Percentiles rank a stretch among this genome's conserved stretches.
Evolutionary conservation across 192 early-diverging fungal genomes (phyloP).

Genomic region (Coemansia guatemalensis): DNA sequence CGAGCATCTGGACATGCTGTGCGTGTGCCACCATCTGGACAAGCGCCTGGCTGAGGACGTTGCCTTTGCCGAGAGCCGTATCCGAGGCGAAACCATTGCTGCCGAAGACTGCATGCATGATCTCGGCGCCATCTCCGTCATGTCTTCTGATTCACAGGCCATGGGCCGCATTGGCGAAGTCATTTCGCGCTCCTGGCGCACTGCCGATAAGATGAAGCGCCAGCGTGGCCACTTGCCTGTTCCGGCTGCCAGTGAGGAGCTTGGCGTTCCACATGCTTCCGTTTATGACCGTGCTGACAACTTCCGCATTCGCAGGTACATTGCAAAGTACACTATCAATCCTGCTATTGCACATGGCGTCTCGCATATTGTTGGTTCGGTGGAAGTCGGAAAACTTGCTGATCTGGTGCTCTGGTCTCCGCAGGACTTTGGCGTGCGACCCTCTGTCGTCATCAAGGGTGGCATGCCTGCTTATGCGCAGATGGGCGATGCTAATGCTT

Average conservation of each 20-base stretch:
- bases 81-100: constrained; percentile 95
- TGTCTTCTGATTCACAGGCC: constrained; percentile 91
- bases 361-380: constrained; percentile 84
- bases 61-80: constrained; percentile 94
- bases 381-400: constrained; percentile 93
- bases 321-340: constrained; percentile 98
- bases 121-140: constrained; percentile 90
- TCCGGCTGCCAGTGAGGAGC: constrained; percentile 14
- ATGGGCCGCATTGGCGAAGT: constrained; percentile 99
- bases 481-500: constrained; percentile 94
- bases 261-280: constrained; percentile 30
- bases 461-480: constrained; percentile 81
- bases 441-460: constrained; percentile 83
- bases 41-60: constrained; percentile 94
- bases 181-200: constrained; percentile 89
- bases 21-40: constrained; percentile 97
- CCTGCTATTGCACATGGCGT: constrained; percentile 90
- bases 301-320: constrained; percentile 83
- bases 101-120: constrained; percentile 97
- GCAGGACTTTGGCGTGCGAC: constrained; percentile 86
- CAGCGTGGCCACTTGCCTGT: constrained; percentile 66
- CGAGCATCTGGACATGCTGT: constrained; percentile 98
- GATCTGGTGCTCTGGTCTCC: constrained; percentile 88
- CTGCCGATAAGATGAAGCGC: constrained; percentile 92
- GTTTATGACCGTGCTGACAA: constrained; percentile 72